phyloP scores from a whole-genome alignment of 2,329 filamentous ascomycete genomes.

The Magnaporthiopsis incrustans region DNA sequence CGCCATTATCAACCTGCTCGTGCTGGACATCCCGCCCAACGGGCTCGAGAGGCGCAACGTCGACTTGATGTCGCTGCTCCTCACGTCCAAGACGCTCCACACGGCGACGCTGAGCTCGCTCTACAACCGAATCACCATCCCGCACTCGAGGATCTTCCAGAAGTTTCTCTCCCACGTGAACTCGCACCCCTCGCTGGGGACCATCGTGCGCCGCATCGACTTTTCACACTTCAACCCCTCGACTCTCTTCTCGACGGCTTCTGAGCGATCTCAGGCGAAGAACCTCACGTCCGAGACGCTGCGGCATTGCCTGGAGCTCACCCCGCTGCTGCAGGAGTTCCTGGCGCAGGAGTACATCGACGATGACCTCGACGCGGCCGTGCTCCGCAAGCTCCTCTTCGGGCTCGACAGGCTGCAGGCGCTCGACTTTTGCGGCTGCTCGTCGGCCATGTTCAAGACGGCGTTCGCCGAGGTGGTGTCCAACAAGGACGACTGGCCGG shows the following conservation, averaged over 20 bases:
- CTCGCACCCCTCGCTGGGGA: constrained; percentile 60
- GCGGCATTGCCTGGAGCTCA: constrained; percentile 60
- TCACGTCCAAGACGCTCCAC: constrained; percentile 69
- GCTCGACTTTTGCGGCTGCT: constrained; percentile 71
- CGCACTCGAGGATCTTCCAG: constrained; percentile 74
- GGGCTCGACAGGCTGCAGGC: constrained; percentile 56
- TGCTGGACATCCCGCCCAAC: constrained; percentile 66
- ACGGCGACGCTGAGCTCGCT: constrained; percentile 65
- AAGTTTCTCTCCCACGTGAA: constrained; percentile 68
- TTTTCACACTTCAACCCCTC: constrained; percentile 82
- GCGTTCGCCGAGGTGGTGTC: constrained; percentile 46
- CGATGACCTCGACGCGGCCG: constrained; percentile 60
- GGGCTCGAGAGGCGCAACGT: constrained; percentile 68
- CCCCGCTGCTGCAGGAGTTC: constrained; percentile 69
- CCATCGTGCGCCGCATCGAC: constrained; percentile 69
- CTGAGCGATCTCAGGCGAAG: constrained; percentile 65
- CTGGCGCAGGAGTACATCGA: constrained; percentile 75
- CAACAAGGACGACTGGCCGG: background rate
- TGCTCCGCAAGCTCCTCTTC: constrained; percentile 64
- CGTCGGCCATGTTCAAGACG: constrained; percentile 57
- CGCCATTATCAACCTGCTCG: constrained; percentile 65
- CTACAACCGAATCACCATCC: constrained; percentile 73
- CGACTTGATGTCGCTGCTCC: constrained; percentile 66
- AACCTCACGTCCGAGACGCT: constrained; percentile 71
- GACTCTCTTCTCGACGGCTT: constrained; percentile 65